Conservation (phyloP, 148 eudicot genomes). For the Silene latifolia region DNA sequence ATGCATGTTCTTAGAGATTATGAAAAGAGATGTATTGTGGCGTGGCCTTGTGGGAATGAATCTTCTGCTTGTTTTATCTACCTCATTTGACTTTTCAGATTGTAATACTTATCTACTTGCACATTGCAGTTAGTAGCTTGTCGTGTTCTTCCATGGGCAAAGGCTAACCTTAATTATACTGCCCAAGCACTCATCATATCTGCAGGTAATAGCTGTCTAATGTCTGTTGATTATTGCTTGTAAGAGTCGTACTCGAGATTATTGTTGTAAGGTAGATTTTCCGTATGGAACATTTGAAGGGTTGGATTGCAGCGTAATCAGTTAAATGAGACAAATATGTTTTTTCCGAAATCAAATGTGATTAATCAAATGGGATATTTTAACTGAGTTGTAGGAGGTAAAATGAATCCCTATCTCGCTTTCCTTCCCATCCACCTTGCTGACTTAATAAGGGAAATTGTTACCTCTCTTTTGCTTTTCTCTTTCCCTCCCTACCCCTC, state of each 20-base stretch:
- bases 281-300: not conserved
- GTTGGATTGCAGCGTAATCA: not conserved
- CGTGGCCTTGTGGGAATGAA: not conserved
- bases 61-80: not conserved
- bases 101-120: not conserved
- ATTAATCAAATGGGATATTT: too few relatives aligned
- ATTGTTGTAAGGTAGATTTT: not conserved
- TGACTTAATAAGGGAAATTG: not conserved
- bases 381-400: too few relatives aligned
- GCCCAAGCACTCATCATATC: constrained; percentile 93
- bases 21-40: not conserved
- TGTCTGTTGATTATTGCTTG: constrained; percentile 5
- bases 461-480: not conserved
- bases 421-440: not conserved
- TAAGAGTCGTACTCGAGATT: not conserved
- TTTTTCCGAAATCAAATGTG: not conserved
- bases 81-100: not conserved
- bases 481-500: not conserved
- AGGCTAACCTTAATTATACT: constrained; percentile 80
- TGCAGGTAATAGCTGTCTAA: constrained; percentile 43
- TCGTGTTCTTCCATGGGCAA: constrained; percentile 85
- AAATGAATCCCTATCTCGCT: not conserved
- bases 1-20: not conserved
- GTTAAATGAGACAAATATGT: not conserved
- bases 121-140: constrained; percentile 51